These are phyloP conservation scores for Epichloe uncinata DNA, from an alignment of 2,329 filamentous ascomycete species.

Conservation along the genomic window DNA sequence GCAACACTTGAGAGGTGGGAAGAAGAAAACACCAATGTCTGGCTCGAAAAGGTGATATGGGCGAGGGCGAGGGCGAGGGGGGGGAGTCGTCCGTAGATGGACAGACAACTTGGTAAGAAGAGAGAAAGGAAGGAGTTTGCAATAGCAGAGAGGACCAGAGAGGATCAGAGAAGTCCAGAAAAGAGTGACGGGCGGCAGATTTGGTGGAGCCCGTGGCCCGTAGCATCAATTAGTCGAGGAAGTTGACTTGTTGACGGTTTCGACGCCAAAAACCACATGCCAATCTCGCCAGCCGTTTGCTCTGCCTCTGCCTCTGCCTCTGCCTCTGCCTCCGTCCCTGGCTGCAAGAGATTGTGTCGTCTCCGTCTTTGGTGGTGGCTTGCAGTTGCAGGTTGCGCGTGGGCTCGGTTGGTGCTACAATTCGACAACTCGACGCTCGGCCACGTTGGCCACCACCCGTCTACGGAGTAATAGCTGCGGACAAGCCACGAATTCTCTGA, in stretches of 20 bases:
- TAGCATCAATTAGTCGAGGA: neutral
- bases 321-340: too few relatives aligned
- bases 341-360: too few relatives aligned
- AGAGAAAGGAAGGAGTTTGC: neutral
- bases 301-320: neutral
- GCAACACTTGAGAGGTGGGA: neutral
- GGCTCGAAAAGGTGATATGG: neutral
- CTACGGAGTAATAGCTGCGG: neutral
- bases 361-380: too few relatives aligned
- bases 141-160: neutral
- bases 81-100: too few relatives aligned
- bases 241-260: slow-evolving; percentile 2
- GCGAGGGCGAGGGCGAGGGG: too few relatives aligned
- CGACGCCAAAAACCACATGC: slow-evolving; percentile 2
- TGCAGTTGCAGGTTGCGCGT: too few relatives aligned
- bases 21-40: neutral
- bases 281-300: neutral
- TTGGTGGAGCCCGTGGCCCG: slow-evolving; percentile 4
- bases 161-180: neutral
- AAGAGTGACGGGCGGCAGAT: neutral
- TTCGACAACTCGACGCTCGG: neutral
- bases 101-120: neutral
- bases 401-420: too few relatives aligned
- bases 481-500: neutral
- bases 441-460: neutral